A percentile compares a stretch with the other conserved stretches of the same genome.
These are phyloP conservation scores for Dendrobium chrysotoxum DNA, from an alignment of 106 monocot genomes.

Conservation along the genomic window DNA sequence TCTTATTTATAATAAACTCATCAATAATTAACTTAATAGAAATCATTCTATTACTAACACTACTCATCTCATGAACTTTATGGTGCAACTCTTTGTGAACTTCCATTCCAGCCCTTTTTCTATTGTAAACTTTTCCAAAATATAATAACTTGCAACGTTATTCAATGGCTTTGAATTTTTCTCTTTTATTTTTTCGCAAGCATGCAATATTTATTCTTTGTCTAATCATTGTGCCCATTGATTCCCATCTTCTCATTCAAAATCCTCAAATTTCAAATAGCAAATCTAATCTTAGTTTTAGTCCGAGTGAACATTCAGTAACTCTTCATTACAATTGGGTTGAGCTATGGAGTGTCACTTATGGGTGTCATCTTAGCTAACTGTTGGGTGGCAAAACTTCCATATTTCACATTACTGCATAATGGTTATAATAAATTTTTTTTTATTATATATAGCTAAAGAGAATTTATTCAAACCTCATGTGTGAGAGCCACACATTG, in stretches of 20 bases:
- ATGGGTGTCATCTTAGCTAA: not conserved
- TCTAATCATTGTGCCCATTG: not conserved
- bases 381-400: too few species aligned
- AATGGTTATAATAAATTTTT: too few species aligned
- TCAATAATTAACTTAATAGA: too few species aligned
- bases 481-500: too few species aligned
- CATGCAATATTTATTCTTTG: not conserved
- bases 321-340: not conserved
- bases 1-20: too few species aligned
- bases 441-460: too few species aligned
- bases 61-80: not conserved
- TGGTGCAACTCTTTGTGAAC: not conserved
- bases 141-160: not conserved
- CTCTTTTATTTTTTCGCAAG: not conserved
- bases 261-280: not conserved
- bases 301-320: not conserved
- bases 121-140: not conserved
- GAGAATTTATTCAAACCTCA: too few species aligned
- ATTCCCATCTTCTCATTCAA: not conserved
- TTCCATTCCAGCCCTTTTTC: not conserved
- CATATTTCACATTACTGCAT: too few species aligned
- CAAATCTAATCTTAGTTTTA: not conserved
- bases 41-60: too few species aligned
- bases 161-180: not conserved
- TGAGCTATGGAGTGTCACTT: not conserved